Percentiles rank a stretch among this genome's conserved stretches.
Evolutionary conservation across 495 filamentous ascomycete genomes (phyloP).

Genomic region (Neurospora sp.): DNA sequence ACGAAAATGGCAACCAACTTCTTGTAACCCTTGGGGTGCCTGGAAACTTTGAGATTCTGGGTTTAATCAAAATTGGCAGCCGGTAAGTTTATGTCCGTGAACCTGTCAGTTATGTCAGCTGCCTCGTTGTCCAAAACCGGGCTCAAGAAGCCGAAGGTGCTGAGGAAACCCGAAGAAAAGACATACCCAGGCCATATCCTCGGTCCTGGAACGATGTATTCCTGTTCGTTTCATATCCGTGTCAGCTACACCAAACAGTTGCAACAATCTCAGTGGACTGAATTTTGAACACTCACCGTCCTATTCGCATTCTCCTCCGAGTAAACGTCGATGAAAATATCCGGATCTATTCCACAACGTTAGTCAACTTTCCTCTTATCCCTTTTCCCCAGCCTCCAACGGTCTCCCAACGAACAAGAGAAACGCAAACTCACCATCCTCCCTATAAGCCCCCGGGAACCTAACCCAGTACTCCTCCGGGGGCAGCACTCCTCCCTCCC

Average conservation of each 20-base stretch:
- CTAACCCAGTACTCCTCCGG: conserved; percentile 31
- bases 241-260: no score
- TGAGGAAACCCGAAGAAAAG: background rate
- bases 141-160: background rate
- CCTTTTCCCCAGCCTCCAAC: no score
- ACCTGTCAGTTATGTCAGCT: background rate
- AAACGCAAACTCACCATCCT: conserved; percentile 26
- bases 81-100: background rate
- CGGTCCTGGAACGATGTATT: conserved; percentile 35
- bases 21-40: no score
- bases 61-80: background rate
- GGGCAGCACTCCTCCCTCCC: conserved; percentile 29
- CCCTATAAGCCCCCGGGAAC: conserved; percentile 41
- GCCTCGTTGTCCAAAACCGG: no score
- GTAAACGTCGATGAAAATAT: conserved; percentile 44
- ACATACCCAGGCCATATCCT: conserved; percentile 36
- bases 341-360: conserved; percentile 29
- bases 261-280: no score
- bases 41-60: no score
- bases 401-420: no score
- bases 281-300: conserved; percentile 29
- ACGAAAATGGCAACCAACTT: no score
- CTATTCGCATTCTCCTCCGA: conserved; percentile 20
- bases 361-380: conserved; percentile 5
- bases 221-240: conserved; percentile 1